These are phyloP conservation scores for Akanthomyces lecanii DNA, from an alignment of 2,329 filamentous ascomycete genomes.

Conservation along the genomic window DNA sequence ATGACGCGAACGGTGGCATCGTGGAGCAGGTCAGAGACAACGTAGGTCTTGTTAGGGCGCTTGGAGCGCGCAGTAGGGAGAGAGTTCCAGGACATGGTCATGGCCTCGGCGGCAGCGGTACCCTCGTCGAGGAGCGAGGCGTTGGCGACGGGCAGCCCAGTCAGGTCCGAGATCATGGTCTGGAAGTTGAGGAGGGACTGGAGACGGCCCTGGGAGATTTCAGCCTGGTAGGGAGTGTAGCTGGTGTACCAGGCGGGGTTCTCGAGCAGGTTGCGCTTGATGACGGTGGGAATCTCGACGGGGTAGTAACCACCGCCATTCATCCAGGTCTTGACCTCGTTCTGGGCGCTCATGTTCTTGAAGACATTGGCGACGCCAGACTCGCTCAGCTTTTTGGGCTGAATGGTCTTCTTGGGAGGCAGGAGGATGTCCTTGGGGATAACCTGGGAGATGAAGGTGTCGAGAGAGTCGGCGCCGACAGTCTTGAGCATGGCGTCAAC, in stretches of 20 bases:
- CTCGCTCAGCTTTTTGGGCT: constrained; percentile 53
- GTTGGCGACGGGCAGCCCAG: constrained; percentile 81
- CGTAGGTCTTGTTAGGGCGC: constrained; percentile 70
- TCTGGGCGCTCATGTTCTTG: constrained; percentile 32
- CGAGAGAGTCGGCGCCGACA: constrained; percentile 66
- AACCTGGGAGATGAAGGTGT: constrained; percentile 81
- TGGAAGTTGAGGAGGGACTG: constrained; percentile 95
- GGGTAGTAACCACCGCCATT: constrained; percentile 87
- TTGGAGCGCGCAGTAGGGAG: constrained; percentile 69
- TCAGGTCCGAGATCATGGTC: constrained; percentile 85
- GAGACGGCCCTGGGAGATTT: constrained; percentile 91
- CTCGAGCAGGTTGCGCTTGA: constrained; percentile 88
- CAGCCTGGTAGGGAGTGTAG: constrained; percentile 94
- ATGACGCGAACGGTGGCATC: constrained; percentile 83
- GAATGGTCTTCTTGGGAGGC: constrained; percentile 25
- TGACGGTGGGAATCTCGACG: constrained; percentile 81
- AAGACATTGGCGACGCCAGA: constrained; percentile 27
- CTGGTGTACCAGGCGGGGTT: constrained; percentile 97
- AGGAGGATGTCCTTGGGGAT: constrained; percentile 71
- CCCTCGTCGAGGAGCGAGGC: constrained; percentile 87
- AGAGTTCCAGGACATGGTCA: constrained; percentile 84
- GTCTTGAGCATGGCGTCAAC: constrained; percentile 73
- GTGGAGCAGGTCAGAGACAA: constrained; percentile 79
- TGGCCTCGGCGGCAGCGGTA: constrained; percentile 89
- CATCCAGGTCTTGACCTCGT: constrained; percentile 55